Conservation (phyloP, 306 rosid species). For the Acacia crassicarpa region DNA sequence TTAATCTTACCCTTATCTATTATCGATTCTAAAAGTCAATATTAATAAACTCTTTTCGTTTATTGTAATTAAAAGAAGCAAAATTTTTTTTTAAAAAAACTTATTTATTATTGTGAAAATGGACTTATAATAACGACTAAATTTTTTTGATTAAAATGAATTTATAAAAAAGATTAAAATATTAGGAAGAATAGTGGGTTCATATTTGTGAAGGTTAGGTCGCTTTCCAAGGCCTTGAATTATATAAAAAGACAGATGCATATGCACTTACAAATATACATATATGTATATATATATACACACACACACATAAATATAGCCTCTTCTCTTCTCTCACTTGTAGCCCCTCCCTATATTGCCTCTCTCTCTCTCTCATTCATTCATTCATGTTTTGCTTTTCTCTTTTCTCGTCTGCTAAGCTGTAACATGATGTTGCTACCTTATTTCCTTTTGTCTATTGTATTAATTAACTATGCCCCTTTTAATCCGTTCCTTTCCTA, state of each 20-base stretch:
- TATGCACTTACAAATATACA: too few species aligned
- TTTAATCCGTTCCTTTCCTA: background rate
- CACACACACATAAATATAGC: too few species aligned
- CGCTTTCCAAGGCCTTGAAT: background rate
- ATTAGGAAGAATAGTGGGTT: background rate
- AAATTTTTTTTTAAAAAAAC: too few species aligned
- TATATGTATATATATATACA: too few species aligned
- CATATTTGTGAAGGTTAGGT: background rate
- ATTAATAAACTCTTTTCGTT: too few species aligned
- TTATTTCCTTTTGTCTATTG: background rate
- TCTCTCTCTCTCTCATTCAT: background rate
- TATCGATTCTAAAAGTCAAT: too few species aligned
- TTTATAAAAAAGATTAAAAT: too few species aligned
- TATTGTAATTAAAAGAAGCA: too few species aligned
- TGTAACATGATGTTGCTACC: background rate
- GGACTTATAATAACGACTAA: too few species aligned
- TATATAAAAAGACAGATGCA: background rate
- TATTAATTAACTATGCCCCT: background rate
- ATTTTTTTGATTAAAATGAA: too few species aligned
- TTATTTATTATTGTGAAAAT: too few species aligned
- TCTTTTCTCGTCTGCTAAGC: slow-evolving; percentile 32
- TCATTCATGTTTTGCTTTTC: background rate
- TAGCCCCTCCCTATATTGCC: background rate
- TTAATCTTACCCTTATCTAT: too few species aligned
- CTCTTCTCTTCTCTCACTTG: background rate